phyloP scores from a whole-genome alignment of 371 early-diverging fungal genomes.

The Massospora cicadina region DNA sequence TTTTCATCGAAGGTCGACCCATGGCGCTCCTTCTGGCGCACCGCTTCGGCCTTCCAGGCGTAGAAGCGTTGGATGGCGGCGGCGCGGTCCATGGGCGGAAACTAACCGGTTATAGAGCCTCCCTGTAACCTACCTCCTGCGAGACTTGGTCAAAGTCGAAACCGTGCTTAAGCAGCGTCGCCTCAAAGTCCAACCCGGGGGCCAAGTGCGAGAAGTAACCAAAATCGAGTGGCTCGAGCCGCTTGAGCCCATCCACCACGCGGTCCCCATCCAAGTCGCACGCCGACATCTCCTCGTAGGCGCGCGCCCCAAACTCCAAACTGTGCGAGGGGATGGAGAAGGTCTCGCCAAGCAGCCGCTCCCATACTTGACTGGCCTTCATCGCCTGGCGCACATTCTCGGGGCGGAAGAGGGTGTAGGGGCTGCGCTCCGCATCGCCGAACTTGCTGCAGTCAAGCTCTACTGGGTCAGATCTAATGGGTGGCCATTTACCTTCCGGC shows the following conservation, averaged over 20 bases:
- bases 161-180: not conserved
- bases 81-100: not conserved
- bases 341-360: no score
- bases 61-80: not conserved
- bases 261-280: not conserved
- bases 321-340: no score
- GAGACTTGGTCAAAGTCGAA: conserved; percentile 4
- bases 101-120: no score
- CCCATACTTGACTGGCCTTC: no score
- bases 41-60: not conserved
- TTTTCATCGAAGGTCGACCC: not conserved
- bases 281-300: no score
- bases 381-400: no score
- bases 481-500: no score
- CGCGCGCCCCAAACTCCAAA: no score
- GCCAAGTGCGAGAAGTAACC: not conserved
- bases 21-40: not conserved
- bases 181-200: not conserved
- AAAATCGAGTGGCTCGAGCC: conserved; percentile 1
- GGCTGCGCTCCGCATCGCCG: no score
- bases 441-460: no score
- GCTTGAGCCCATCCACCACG: not conserved
- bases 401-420: no score
- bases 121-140: not conserved
- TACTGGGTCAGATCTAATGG: no score